phyloP scores from a whole-genome alignment of 768 basidiomycete species.

The Russula ochroleuca region DNA sequence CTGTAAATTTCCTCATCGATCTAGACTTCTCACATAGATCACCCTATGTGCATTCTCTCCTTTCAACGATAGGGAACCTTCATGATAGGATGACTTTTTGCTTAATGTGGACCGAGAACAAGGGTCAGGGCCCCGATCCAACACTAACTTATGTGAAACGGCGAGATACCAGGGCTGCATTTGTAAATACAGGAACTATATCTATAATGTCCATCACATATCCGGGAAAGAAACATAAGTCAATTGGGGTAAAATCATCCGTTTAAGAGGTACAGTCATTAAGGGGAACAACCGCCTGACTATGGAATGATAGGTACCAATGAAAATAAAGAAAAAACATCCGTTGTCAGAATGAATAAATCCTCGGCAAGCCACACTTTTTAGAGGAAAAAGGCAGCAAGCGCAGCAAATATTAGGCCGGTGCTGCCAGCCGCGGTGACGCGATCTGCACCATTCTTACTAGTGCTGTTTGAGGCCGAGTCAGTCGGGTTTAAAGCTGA shows the following conservation, averaged over 20 bases:
- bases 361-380: background rate
- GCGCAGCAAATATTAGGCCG: constrained; percentile 13
- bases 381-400: constrained; percentile 22
- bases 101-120: background rate
- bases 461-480: constrained; percentile 8
- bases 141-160: background rate
- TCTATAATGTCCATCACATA: constrained; percentile 16
- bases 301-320: background rate
- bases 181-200: background rate
- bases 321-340: background rate
- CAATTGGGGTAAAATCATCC: constrained; percentile 5
- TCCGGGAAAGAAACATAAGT: background rate
- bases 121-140: background rate
- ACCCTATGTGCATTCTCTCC: too few species aligned
- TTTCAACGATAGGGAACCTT: too few species aligned
- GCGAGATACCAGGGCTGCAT: background rate
- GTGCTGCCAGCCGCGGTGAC: constrained; percentile 11
- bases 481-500: constrained; percentile 17
- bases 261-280: background rate
- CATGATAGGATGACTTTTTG: too few species aligned
- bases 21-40: too few species aligned
- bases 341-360: background rate
- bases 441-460: constrained; percentile 17
- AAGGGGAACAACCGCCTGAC: background rate
- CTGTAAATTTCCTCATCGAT: too few species aligned